Evolutionary conservation across 129 eudicot species (phyloP), one percentile per base, ranked within the genome.

Genomic region (Chrysanthemum makinoi): DNA sequence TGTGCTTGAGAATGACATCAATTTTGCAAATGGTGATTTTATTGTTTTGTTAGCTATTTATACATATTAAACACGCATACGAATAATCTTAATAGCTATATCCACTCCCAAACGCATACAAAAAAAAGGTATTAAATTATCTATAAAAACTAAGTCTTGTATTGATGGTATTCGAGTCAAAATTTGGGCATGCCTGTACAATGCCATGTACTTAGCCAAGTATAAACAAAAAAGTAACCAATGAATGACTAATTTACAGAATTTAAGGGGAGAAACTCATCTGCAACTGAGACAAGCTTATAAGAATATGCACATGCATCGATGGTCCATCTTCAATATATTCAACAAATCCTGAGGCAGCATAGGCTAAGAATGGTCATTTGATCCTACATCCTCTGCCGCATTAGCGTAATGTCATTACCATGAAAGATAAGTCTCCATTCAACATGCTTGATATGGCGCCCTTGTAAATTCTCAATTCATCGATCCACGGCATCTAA

Each of bases 401-500:
- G 20, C 47, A 46, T 14, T 59, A 58, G 28, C 68, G 11, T n/a
- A 55, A 18, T 52, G 46, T 18, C 70, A 53, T 75, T 58, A 66
- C 64, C 69, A 28, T 24, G 22, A 56, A 39, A 43, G 46, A 44
- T 3, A 18, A 28, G 51, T 49, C 54, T 39, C 67, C 19, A 59
- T 75, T 65, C 50, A 54, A 54, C 30, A 65, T 6, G 56, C 47
- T 39, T 72, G 16, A 78, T 24, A 63, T 18, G 22, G 52, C 52
- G 15, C 62, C 70, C 65, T 66, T 11, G 62, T 49, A 55, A 65
- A 80, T 59, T 81, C 68, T 80, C 80, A 95, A 72, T 95, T 95
- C 88, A 95, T 77, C 56, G 99, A 95, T 65, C 97, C 97, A 70
- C 96, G 97, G 60, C 99, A 95, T 88, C 99, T 95, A 73, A 70